Conservation (phyloP, 352 stramenopile genomes). For the Pythium oligandrum region DNA sequence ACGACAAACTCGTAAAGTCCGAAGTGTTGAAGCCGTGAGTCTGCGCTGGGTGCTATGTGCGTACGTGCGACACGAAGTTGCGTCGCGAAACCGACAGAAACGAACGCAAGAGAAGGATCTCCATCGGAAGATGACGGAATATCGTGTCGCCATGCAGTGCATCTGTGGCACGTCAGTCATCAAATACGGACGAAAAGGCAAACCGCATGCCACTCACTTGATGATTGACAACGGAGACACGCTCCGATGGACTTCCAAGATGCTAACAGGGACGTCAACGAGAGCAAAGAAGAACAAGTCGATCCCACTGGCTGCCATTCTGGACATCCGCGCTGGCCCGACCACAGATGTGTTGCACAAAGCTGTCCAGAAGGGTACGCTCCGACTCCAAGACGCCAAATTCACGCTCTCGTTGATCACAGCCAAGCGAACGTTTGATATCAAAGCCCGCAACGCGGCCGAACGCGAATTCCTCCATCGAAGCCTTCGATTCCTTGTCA, state of each 20-base stretch:
- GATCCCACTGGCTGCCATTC: constrained; percentile 55
- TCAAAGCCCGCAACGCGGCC: constrained; percentile 58
- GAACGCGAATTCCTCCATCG: constrained; percentile 77
- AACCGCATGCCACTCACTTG: constrained; percentile 65
- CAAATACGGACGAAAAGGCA: constrained; percentile 80
- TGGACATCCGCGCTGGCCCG: constrained; percentile 44
- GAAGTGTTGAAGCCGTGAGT: constrained; percentile 32
- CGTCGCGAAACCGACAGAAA: constrained; percentile 32
- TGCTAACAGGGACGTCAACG: constrained; percentile 20
- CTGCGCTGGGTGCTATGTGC: constrained; percentile 65
- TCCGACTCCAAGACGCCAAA: constrained; percentile 45
- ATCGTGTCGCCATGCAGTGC: constrained; percentile 78
- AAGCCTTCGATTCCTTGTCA: constrained; percentile 69
- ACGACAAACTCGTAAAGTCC: constrained; percentile 23
- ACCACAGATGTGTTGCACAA: constrained; percentile 61
- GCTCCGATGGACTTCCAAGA: constrained; percentile 78
- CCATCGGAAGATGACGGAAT: constrained; percentile 80
- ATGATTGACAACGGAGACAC: constrained; percentile 77
- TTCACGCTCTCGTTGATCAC: constrained; percentile 80
- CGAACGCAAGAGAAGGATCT: constrained; percentile 45
- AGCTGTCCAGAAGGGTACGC: constrained; percentile 65
- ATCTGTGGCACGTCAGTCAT: constrained; percentile 62
- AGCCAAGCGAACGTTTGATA: constrained; percentile 63
- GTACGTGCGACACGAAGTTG: constrained; percentile 43
- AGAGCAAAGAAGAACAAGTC: constrained; percentile 40